A percentile compares a stretch with the other conserved stretches of the same genome.
Evolutionary conservation across 352 stramenopile genomes (phyloP).

Genomic region (Globisporangium megalacanthum): DNA sequence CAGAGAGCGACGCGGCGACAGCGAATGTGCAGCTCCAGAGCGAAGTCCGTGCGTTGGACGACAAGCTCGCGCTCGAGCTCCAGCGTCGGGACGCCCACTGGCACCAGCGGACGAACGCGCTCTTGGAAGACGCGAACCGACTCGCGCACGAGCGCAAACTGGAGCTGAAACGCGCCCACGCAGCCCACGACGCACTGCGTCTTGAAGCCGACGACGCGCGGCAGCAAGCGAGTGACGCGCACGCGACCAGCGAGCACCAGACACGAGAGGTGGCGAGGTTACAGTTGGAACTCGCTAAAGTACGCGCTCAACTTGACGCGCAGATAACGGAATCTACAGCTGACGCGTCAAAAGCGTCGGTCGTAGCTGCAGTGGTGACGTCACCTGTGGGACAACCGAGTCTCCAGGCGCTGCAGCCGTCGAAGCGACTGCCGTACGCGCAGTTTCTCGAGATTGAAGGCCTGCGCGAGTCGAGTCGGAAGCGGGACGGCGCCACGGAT

Average conservation of each 20-base stretch:
- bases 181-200: conserved; percentile 9
- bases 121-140: conserved; percentile 50
- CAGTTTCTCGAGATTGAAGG: conserved; percentile 79
- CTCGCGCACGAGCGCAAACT: conserved; percentile 49
- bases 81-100: conserved; percentile 26
- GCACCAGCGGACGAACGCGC: conserved; percentile 41
- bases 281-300: conserved; percentile 11
- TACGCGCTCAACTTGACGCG: conserved; percentile 3
- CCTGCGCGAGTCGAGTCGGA: conserved; percentile 59
- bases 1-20: conserved; percentile 18
- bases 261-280: conserved; percentile 5
- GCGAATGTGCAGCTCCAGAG: conserved; percentile 32
- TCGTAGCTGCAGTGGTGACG: background rate
- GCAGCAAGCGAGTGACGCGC: conserved; percentile 3
- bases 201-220: conserved; percentile 15
- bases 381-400: background rate
- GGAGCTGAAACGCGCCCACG: conserved; percentile 26
- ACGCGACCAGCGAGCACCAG: conserved; percentile 3
- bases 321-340: background rate
- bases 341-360: background rate
- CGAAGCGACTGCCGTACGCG: conserved; percentile 65
- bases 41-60: conserved; percentile 41
- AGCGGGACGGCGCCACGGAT: conserved; percentile 28
- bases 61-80: conserved; percentile 39
- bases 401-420: conserved; percentile 33